Conservation (phyloP, 2,329 filamentous ascomycete species). For the Phaeosphaeria sp. region DNA sequence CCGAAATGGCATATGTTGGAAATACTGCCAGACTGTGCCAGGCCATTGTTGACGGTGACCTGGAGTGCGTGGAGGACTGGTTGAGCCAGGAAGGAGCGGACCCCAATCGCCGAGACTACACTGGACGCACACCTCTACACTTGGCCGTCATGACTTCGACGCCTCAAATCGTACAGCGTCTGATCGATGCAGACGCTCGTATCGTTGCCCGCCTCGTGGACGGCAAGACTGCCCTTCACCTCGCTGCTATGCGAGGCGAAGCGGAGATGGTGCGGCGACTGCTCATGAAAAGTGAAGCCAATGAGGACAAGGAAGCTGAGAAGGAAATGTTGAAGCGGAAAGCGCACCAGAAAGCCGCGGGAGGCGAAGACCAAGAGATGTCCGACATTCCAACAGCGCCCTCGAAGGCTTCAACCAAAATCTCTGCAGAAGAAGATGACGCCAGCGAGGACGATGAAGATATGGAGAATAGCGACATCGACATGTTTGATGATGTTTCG, state of each 20-base stretch:
- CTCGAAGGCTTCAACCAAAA: slow-evolving; percentile 3
- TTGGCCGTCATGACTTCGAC: slow-evolving; percentile 74
- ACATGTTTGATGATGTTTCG: slow-evolving; percentile 59
- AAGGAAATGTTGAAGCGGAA: slow-evolving; percentile 59
- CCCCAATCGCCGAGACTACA: slow-evolving; percentile 67
- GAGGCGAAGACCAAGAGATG: slow-evolving; percentile 20
- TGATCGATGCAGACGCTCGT: slow-evolving; percentile 76
- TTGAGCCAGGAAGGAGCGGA: slow-evolving; percentile 70
- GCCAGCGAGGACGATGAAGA: slow-evolving; percentile 52
- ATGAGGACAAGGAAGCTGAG: slow-evolving; percentile 72
- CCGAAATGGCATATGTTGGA: slow-evolving; percentile 87
- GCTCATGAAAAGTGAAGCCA: slow-evolving; percentile 75
- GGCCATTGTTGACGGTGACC: slow-evolving; percentile 77
- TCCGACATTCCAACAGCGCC: not conserved
- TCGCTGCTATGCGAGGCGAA: slow-evolving; percentile 75
- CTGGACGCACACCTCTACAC: slow-evolving; percentile 78
- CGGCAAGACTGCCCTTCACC: slow-evolving; percentile 81
- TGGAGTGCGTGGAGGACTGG: slow-evolving; percentile 75
- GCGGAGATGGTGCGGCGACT: slow-evolving; percentile 74
- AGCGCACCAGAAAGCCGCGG: slow-evolving; percentile 21
- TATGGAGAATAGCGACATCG: slow-evolving; percentile 58
- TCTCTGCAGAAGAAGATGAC: slow-evolving; percentile 41
- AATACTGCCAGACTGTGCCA: slow-evolving; percentile 80
- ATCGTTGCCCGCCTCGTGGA: slow-evolving; percentile 78
- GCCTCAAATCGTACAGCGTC: slow-evolving; percentile 71